Base-by-base conservation (phyloP, 2,329 filamentous ascomycete species). In the Lasiodiplodia citricola region DNA sequence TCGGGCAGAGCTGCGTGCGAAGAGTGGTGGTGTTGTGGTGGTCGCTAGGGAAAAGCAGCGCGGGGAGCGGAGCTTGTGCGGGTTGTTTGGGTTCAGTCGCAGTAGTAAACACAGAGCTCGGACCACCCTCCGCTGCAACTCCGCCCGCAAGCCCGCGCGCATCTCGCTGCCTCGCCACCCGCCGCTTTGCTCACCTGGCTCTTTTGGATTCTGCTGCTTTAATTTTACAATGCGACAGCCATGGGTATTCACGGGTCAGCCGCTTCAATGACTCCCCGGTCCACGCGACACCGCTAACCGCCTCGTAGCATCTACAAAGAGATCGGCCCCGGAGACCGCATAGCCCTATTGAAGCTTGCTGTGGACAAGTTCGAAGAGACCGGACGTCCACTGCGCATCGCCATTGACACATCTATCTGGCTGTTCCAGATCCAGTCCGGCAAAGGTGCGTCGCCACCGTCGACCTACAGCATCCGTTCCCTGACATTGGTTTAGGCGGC, bases 391-490 rank as follows among this genome's bases (percentile, higher is more conserved):
- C 84, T 98, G 51, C 91, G 94, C 51, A 85, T 99, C 57, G 96
- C 96, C 50, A 92, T 99, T 72, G 96, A 99, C 77, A 92, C 97
- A 73, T 93, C 94, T 2, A 98, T 99, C 76, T 99, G 96, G 96
- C 91, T 97, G 55, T 98, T 97, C 76, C 96, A 99, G 76, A 91
- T 91, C 14, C 94, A 97, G 76, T 91, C 93, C 16, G 92, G 92
- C 21, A 89, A 90, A 82, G 93, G 88, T 87, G 75, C 38, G 74
- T 68, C 21, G 41, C 64, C 16, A 35, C 37, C 2, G 35, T 13
- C 16, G 23, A 8, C 4, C 41, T 16, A 16, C 21, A 52, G 23
- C 31, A 50, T 18, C 51, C 23, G 41, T 50, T 31, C 54, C 8
- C 38, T 62, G 6, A 51, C 64, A 57, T 7, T 16, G 16, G 31